A percentile compares a stretch with the other conserved stretches of the same genome.
Conservation (phyloP, 2,329 filamentous ascomycete species). For the Cytospora mali region DNA sequence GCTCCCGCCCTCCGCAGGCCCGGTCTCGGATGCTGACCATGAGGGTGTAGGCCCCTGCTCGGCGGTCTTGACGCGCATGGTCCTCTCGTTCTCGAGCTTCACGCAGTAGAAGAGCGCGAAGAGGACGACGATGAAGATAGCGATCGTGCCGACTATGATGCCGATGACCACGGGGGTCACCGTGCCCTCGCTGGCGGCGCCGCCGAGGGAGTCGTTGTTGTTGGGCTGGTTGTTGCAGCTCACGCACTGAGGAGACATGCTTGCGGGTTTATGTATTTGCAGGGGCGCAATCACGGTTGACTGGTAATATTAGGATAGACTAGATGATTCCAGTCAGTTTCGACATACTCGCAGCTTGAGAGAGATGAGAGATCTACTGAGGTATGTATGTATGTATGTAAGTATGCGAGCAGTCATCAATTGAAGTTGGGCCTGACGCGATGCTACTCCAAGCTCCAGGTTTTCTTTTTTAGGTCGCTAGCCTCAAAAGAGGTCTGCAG, state of each 20-base stretch:
- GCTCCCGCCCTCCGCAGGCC: neutral
- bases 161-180: slow-evolving; percentile 27
- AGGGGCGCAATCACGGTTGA: no score
- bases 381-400: neutral
- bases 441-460: neutral
- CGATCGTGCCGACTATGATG: slow-evolving; percentile 26
- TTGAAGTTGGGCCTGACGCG: neutral
- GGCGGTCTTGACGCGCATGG: slow-evolving; percentile 10
- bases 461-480: neutral
- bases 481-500: neutral
- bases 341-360: neutral
- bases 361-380: neutral
- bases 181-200: slow-evolving; percentile 21
- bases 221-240: slow-evolving; percentile 27
- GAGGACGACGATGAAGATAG: slow-evolving; percentile 24
- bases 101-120: slow-evolving; percentile 29
- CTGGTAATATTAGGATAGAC: neutral
- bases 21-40: neutral
- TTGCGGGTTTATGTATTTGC: no score
- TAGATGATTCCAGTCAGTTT: neutral
- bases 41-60: neutral
- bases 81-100: slow-evolving; percentile 27
- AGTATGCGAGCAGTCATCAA: neutral
- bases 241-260: slow-evolving; percentile 27
- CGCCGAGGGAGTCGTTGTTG: slow-evolving; percentile 26